A percentile compares a stretch with the other conserved stretches of the same genome.
Conservation (phyloP, 352 stramenopile genomes). For the Thalassiosira mediterranea region DNA sequence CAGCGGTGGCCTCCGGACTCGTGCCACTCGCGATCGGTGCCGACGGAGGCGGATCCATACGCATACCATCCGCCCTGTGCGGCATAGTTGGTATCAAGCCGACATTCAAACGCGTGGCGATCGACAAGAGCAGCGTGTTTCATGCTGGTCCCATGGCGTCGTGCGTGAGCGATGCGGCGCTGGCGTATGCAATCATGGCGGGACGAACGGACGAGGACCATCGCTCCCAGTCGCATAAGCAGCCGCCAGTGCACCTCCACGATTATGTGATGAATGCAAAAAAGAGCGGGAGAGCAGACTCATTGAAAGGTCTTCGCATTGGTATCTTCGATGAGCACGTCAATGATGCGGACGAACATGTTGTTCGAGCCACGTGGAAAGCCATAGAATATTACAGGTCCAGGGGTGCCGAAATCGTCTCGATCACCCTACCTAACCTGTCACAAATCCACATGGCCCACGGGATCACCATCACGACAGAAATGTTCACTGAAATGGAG, state of each 20-base stretch:
- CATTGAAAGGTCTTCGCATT: slow-evolving; percentile 82
- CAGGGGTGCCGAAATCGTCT: slow-evolving; percentile 84
- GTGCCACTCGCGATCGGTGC: slow-evolving; percentile 88
- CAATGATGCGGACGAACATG: slow-evolving; percentile 83
- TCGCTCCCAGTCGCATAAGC: slow-evolving; percentile 19
- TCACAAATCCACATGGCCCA: slow-evolving; percentile 87
- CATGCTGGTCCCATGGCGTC: slow-evolving; percentile 87
- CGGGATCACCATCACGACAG: slow-evolving; percentile 86
- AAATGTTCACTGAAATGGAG: slow-evolving; percentile 81
- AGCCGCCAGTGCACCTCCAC: slow-evolving; percentile 48
- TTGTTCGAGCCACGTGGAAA: slow-evolving; percentile 68
- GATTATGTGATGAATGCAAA: slow-evolving; percentile 25
- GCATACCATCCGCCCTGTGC: slow-evolving; percentile 89
- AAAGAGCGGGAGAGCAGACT: neutral
- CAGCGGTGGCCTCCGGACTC: slow-evolving; percentile 88
- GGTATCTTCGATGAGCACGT: slow-evolving; percentile 86
- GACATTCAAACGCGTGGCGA: slow-evolving; percentile 66
- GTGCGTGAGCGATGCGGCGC: slow-evolving; percentile 85
- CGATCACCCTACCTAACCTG: slow-evolving; percentile 86
- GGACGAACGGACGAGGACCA: slow-evolving; percentile 29
- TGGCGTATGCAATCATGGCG: slow-evolving; percentile 88
- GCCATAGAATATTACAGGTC: slow-evolving; percentile 75
- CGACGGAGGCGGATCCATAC: slow-evolving; percentile 90
- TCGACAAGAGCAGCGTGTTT: slow-evolving; percentile 76
- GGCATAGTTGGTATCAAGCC: slow-evolving; percentile 90